Percentiles rank a stretch among this genome's conserved stretches.
Evolutionary conservation across 768 basidiomycete genomes (phyloP).

Genomic region (Termitomyces sp.): DNA sequence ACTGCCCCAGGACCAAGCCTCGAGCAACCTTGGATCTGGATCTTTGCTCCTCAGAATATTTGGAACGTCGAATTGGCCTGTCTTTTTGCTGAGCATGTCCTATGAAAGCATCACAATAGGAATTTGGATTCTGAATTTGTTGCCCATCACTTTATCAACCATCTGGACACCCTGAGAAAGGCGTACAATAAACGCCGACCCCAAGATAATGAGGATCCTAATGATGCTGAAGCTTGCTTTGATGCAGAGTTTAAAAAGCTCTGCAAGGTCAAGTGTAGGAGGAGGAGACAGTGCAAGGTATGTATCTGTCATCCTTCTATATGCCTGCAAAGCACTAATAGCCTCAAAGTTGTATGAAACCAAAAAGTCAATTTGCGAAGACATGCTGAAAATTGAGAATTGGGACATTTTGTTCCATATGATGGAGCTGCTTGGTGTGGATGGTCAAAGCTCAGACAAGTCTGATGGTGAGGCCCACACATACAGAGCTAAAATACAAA

Average conservation of each 20-base stretch:
- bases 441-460: slow-evolving; percentile 1
- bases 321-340: neutral
- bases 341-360: neutral
- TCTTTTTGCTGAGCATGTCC: neutral
- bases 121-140: no score
- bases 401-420: neutral
- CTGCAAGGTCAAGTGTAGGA: no score
- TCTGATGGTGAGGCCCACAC: neutral
- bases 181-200: no score
- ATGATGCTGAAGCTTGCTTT: no score
- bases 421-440: neutral
- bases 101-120: no score
- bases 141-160: no score
- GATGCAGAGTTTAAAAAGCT: no score
- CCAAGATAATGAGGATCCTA: no score
- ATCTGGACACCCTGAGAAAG: no score
- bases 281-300: neutral
- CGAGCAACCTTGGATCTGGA: neutral
- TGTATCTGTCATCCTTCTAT: no score
- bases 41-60: neutral
- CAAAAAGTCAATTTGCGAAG: neutral
- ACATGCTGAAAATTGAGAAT: neutral
- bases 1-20: neutral
- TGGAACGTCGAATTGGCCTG: neutral
- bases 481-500: neutral